These are phyloP conservation scores for Marasmius oreades DNA, from an alignment of 1,284 basidiomycete genomes.

Conservation along the genomic window DNA sequence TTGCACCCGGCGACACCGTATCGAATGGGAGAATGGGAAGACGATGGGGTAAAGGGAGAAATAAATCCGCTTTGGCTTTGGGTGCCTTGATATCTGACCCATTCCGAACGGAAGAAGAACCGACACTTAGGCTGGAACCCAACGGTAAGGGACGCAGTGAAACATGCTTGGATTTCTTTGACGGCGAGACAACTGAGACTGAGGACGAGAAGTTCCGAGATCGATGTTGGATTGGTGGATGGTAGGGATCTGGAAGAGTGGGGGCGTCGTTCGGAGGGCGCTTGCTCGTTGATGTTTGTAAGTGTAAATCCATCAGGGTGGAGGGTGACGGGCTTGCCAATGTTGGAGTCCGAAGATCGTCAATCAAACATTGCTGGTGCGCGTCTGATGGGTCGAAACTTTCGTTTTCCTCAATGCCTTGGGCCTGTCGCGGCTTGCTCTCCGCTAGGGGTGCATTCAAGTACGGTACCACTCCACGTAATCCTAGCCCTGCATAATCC, in stretches of 20 bases:
- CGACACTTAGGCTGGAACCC: conserved; percentile 7
- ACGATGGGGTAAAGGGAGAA: conserved; percentile 13
- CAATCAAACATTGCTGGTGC: not conserved
- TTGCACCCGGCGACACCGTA: conserved; percentile 3
- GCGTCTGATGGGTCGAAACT: not conserved
- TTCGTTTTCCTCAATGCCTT: not conserved
- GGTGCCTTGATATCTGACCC: not conserved
- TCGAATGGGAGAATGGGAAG: conserved; percentile 5
- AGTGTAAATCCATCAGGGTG: not conserved
- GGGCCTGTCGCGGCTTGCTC: not conserved
- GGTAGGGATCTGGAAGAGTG: not conserved
- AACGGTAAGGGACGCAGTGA: conserved; percentile 19
- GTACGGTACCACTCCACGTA: not conserved
- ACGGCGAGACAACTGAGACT: conserved; percentile 23
- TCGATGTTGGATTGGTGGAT: conserved; percentile 32
- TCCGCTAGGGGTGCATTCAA: not conserved
- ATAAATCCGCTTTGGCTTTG: conserved; percentile 14
- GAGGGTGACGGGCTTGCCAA: not conserved
- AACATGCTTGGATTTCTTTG: conserved; percentile 14
- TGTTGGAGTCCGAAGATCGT: not conserved
- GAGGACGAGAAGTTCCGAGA: conserved; percentile 55
- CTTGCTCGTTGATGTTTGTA: not conserved
- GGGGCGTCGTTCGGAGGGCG: conserved; percentile 13
- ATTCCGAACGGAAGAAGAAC: not conserved
- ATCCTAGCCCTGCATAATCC: not conserved